Evolutionary conservation across 805 yeast species (phyloP), one percentile per base, ranked within the genome.

Genomic region (Barnettozyma vustinii): DNA sequence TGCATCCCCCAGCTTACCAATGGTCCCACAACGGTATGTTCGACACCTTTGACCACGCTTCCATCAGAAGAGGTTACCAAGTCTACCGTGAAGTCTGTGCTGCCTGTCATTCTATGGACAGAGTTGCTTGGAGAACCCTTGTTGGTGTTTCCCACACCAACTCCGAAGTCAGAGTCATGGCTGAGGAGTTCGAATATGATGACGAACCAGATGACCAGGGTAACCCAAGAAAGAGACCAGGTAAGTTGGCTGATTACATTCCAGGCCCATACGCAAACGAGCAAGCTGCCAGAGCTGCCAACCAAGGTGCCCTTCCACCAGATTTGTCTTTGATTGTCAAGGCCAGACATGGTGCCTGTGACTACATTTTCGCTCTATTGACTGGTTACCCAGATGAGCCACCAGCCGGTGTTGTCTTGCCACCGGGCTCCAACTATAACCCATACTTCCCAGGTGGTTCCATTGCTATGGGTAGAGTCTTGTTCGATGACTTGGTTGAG

Each of bases 361-460:
- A 94, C 71, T 94, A 94, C 74, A 86, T 94, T 69, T 94, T 94
- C 72, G 73, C 97, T 27, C 75, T 94, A 66, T 84, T 94, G 72
- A 94, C 98, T 54, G 99, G 99, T 67, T 94, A 94, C 78, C 98
- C 98, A 64, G 99, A 94, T 43, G 98, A 94, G 55, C 87, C 96
- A 53, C 99, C 99, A 60, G 98, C 97, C 30, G 99, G 99, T 77
- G 97, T 88, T 52, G 78, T 70, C 46, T 77, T 94, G 62, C 95
- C 98, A 51, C 86, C 88, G 54, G 99, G 99, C 56, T 72, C 96
- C 54, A 94, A 94, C 84, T 94, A 94, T 76, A 94, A 94, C 81
- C 99, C 99, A 66, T 94, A 94, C 80, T 94, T 94, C 96, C 98
- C 99, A 70, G 98, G 98, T 75, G 98, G 99, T 58, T 80, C 97